These are phyloP conservation scores for Coffea eugenioides DNA, from an alignment of 257 asterid species.

Conservation along the genomic window DNA sequence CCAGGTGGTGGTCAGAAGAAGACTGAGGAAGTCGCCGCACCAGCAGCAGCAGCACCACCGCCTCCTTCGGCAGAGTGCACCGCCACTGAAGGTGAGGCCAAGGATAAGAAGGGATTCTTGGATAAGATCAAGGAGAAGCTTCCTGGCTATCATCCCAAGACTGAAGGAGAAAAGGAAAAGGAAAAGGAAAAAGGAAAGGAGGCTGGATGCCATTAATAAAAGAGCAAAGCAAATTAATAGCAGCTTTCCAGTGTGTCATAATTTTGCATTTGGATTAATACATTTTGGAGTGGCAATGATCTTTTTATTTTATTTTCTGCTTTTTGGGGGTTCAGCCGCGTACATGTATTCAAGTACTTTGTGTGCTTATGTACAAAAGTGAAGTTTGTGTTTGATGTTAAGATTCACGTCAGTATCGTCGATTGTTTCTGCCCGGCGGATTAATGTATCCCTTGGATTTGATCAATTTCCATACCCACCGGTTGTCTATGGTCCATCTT, in stretches of 20 bases:
- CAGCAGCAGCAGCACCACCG: constrained; percentile 21
- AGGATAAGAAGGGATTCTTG: constrained; percentile 80
- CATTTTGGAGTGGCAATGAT: not conserved
- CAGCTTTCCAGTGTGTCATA: constrained; percentile 20
- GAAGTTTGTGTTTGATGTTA: constrained; percentile 11
- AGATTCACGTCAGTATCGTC: not conserved
- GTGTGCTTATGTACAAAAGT: constrained; percentile 19
- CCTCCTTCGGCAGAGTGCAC: constrained; percentile 25
- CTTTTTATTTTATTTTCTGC: constrained; percentile 7
- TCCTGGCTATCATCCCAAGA: constrained; percentile 75
- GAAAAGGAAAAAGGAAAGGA: constrained; percentile 41
- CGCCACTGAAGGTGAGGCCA: constrained; percentile 38
- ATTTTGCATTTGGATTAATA: constrained; percentile 15
- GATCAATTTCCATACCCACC: constrained; percentile 16
- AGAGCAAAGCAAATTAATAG: constrained; percentile 12
- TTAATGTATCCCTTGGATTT: too few species aligned
- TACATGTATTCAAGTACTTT: constrained; percentile 15
- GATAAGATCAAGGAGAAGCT: constrained; percentile 93
- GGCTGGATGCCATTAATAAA: constrained; percentile 28
- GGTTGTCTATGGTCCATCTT: not conserved
- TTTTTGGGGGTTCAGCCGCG: constrained; percentile 18
- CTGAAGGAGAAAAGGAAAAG: constrained; percentile 56
- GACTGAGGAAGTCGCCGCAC: constrained; percentile 42
- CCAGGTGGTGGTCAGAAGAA: constrained; percentile 58
- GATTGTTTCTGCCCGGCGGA: too few species aligned